Evolutionary conservation across 139 green algal species (phyloP).

Genomic region (Haematococcus lacustris): DNA sequence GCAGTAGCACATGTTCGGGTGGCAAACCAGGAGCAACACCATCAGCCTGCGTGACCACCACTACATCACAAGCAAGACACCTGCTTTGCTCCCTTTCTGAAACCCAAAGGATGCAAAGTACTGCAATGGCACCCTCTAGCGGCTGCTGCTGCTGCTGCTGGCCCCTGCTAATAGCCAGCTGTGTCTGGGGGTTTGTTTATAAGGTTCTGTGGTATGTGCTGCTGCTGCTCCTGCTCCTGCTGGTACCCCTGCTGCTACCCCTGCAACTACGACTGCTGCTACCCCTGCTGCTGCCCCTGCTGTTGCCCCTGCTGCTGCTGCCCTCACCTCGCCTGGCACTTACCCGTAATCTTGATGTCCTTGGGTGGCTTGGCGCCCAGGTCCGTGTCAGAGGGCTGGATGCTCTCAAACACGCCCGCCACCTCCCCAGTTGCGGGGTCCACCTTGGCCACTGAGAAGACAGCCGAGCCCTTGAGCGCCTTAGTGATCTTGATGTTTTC

Average conservation of each 20-base stretch:
- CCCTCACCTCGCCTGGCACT: constrained; percentile 78
- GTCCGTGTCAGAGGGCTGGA: constrained; percentile 99
- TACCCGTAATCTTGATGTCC: constrained; percentile 97
- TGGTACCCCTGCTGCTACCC: too few species aligned
- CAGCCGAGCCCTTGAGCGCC: constrained; percentile 69
- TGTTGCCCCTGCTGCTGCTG: neutral
- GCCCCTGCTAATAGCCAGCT: too few species aligned
- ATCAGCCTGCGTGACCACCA: too few species aligned
- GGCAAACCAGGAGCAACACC: too few species aligned
- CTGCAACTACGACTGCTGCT: too few species aligned
- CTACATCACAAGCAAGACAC: neutral
- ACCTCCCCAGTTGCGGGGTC: constrained; percentile 85
- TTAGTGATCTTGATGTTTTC: constrained; percentile 89
- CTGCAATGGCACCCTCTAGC: too few species aligned
- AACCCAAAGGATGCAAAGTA: too few species aligned
- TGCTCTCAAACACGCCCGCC: constrained; percentile 94
- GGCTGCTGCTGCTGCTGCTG: too few species aligned
- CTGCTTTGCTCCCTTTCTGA: neutral
- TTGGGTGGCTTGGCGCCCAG: constrained; percentile 96
- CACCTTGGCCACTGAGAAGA: constrained; percentile 90
- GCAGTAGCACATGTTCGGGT: too few species aligned
- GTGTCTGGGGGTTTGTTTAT: neutral
- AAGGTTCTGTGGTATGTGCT: neutral
- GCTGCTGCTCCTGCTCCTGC: too few species aligned
- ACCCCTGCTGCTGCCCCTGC: too few species aligned